Evolutionary conservation across 2,329 filamentous ascomycete genomes (phyloP), one percentile per base, ranked within the genome.

Genomic region (Talaromyces sp.): DNA sequence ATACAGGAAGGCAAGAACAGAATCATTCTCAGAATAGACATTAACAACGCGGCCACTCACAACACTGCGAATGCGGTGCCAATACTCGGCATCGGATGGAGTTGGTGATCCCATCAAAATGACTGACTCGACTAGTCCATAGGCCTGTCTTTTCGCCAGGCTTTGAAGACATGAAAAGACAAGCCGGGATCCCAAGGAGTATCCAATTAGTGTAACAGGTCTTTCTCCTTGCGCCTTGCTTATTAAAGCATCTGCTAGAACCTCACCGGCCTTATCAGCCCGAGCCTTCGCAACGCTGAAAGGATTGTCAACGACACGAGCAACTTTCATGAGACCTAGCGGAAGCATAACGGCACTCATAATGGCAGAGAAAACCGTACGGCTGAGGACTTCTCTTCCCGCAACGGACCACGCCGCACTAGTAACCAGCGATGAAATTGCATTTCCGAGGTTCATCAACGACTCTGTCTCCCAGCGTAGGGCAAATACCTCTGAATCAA

Each of bases 1-100:
- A 70, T 97, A 96, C 16, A 96, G 77, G 68, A 96, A 93, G 1
- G 86, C 91, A 1, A 97, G 84, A 29, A 97, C 86, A 65, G 90
- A 89, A 71, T 97, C 92, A 55, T 94, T 92, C 47, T 87, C 85
- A 1, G 90, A 93, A 73, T 88, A 96, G 8, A 93, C 90, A 63
- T 97, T 97, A 63, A 96, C 88, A 7, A 96, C 80, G 52, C 88
- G 83, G 2, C 92, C 91, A 1, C 87, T 84, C 0, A 96, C 91
- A 0, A 93, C 90, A 40, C 83, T 85, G 27, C 90, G 84, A 60
- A 96, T 84, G 33, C 84, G 79, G 40, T 86, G 82, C 92, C 92
- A 97, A 61, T 91, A 85, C 1, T 80, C 80, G 0, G 82, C 73
- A 40, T 87, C 83, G 0, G 87, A 89, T 0, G 92, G 90, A 0